Evolutionary conservation across 441 rosid species (phyloP).

Genomic region (Lepidium campestre): DNA sequence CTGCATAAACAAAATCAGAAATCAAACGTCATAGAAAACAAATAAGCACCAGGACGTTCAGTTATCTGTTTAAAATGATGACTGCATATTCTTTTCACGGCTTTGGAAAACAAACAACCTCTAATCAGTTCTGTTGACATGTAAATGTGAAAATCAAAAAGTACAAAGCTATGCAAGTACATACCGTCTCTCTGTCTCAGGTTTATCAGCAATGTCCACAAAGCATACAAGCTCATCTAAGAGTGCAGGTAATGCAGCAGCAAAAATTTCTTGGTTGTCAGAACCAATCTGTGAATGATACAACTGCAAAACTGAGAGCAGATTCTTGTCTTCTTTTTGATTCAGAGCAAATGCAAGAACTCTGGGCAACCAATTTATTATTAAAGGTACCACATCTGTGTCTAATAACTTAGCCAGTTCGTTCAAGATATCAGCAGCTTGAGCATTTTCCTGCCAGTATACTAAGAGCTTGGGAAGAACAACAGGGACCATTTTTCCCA

Average conservation of each 20-base stretch:
- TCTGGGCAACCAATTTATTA: conserved; percentile 90
- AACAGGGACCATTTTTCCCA: conserved; percentile 75
- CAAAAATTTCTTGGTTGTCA: conserved; percentile 83
- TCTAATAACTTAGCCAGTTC: conserved; percentile 77
- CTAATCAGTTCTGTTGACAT: conserved; percentile 8
- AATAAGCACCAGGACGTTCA: conserved; percentile 4
- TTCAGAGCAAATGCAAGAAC: conserved; percentile 95
- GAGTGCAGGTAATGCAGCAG: conserved; percentile 97
- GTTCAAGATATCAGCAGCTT: conserved; percentile 53
- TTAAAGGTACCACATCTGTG: conserved; percentile 67
- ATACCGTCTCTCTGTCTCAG: conserved; percentile 81
- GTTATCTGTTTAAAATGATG: neutral
- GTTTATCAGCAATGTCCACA: conserved; percentile 65
- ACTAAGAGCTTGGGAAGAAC: conserved; percentile 96
- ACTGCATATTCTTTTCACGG: conserved; percentile 2
- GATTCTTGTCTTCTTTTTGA: conserved; percentile 55
- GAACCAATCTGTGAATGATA: conserved; percentile 84
- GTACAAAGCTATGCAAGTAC: conserved; percentile 6
- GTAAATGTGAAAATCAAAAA: neutral
- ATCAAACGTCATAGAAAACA: conserved; percentile 7
- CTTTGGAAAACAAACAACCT: neutral
- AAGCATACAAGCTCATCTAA: conserved; percentile 95
- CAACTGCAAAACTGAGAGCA: conserved; percentile 76
- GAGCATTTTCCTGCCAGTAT: conserved; percentile 60
- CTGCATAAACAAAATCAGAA: conserved; percentile 39